Conservation (phyloP, 2,329 filamentous ascomycete genomes). For the Beauveria caledonica region DNA sequence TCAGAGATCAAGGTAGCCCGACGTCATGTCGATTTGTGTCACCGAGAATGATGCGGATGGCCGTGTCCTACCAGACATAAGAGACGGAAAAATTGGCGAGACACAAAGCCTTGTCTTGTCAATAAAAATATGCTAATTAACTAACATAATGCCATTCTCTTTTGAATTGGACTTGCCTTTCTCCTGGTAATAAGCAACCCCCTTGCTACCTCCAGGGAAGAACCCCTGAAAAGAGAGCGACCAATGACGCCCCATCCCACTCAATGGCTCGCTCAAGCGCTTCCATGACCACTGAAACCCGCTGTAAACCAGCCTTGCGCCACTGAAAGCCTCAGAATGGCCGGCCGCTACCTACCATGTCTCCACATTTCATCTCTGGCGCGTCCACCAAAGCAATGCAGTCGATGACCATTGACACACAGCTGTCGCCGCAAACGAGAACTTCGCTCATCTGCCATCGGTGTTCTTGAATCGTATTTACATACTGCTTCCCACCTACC, state of each 20-base stretch:
- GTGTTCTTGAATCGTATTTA: neutral
- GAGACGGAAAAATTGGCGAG: neutral
- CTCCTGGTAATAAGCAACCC: neutral
- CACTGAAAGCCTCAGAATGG: neutral
- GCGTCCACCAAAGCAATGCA: neutral
- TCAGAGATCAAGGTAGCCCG: neutral
- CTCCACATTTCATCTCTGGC: conserved; percentile 9
- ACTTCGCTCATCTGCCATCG: neutral
- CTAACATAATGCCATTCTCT: too few relatives aligned
- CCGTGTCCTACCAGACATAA: neutral
- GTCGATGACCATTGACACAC: neutral
- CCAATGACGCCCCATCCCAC: neutral
- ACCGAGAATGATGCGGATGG: neutral
- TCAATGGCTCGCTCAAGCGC: neutral
- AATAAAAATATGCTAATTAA: too few relatives aligned
- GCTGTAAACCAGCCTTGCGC: neutral
- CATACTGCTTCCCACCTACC: neutral
- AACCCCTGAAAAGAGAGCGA: neutral
- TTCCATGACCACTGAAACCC: neutral
- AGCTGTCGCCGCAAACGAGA: neutral
- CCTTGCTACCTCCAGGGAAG: neutral
- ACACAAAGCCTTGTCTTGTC: too few relatives aligned
- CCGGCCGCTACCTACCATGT: neutral
- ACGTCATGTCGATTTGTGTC: neutral
- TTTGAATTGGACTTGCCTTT: neutral